Evolutionary conservation across 2,329 filamentous ascomycete species (phyloP), one percentile per base, ranked within the genome.

Genomic region (Ophiostoma sp.): DNA sequence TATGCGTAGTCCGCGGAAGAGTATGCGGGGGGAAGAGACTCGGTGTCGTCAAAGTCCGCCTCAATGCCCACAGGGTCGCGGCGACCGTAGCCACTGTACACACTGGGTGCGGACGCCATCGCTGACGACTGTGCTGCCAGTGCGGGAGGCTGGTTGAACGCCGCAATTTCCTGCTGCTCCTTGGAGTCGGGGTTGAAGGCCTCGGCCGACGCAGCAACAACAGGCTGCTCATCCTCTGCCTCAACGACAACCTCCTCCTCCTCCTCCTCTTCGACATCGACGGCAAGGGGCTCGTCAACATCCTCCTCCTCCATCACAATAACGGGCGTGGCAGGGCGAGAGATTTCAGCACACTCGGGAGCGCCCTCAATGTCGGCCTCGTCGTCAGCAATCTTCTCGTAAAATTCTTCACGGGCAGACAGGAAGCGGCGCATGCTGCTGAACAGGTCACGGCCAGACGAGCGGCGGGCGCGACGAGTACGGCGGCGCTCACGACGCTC

Each of bases 1-100:
- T 73, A 73, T 8, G 75, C 62, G 20, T 65, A 23, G 62, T 27
- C 35, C 33, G 17, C 74, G 36, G 78, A 77, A 27, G 82, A 79
- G 73, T 84, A 84, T 0, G 82, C 77, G 0, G 82, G 83, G 3
- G 82, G 83, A 7, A 82, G 78, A 44, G 76, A 76, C 71, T 82
- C 81, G 44, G 79, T 77, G 48, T 78, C 76, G n/a, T 74, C 75
- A 68, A 71, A 72, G 11, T 74, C 73, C 7, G 69, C 70, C 41
- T 67, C 69, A 6, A 68, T 48, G 44, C 64, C 70, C 33, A 68
- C 66, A 15, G 65, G 52, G 33, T 71, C 69, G 36, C 68, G 68
- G 1, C 66, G 65, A 33, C 69, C 54, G 35, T 71, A 72, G 31
- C 69, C 67, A 27, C 68, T 57, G 44, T 71, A 57, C 44, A 60